Conservation (phyloP, 1,284 basidiomycete species). For the Ganoderma meredithae region DNA sequence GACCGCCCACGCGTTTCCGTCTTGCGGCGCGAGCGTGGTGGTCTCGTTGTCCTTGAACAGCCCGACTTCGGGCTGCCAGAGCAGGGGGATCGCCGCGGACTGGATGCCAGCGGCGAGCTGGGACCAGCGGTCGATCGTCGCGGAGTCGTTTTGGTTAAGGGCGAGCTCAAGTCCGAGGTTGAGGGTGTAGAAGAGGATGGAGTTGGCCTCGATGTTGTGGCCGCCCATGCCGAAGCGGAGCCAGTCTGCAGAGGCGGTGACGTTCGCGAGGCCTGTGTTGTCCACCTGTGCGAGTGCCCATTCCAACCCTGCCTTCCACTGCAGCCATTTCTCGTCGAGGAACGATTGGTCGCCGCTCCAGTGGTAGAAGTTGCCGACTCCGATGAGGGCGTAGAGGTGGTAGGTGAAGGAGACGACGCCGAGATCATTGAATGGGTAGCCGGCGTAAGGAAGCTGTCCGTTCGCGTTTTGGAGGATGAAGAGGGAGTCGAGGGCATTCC, state of each 20-base stretch:
- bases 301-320: conserved; percentile 26
- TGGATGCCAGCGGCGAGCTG: conserved; percentile 25
- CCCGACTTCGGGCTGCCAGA: conserved; percentile 30
- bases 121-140: conserved; percentile 15
- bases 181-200: conserved; percentile 31
- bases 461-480: conserved; percentile 21
- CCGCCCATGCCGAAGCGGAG: conserved; percentile 33
- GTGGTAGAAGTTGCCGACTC: conserved; percentile 30
- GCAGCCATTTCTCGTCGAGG: conserved; percentile 23
- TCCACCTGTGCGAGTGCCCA: conserved; percentile 30
- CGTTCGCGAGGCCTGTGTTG: conserved; percentile 26
- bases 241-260: conserved; percentile 27
- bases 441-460: conserved; percentile 14
- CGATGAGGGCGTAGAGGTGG: conserved; percentile 30
- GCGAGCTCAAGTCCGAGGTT: conserved; percentile 24
- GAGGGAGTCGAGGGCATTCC: conserved; percentile 29
- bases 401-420: conserved; percentile 29
- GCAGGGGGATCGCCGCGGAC: conserved; percentile 25
- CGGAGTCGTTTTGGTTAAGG: conserved; percentile 16
- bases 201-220: conserved; percentile 33
- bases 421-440: conserved; percentile 19
- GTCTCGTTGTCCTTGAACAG: conserved; percentile 33
- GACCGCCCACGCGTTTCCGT: conserved; percentile 33
- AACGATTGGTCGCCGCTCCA: conserved; percentile 28
- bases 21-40: conserved; percentile 31